Evolutionary conservation across 2,329 filamentous ascomycete species (phyloP).

Genomic region (Penicillium brasilianum): DNA sequence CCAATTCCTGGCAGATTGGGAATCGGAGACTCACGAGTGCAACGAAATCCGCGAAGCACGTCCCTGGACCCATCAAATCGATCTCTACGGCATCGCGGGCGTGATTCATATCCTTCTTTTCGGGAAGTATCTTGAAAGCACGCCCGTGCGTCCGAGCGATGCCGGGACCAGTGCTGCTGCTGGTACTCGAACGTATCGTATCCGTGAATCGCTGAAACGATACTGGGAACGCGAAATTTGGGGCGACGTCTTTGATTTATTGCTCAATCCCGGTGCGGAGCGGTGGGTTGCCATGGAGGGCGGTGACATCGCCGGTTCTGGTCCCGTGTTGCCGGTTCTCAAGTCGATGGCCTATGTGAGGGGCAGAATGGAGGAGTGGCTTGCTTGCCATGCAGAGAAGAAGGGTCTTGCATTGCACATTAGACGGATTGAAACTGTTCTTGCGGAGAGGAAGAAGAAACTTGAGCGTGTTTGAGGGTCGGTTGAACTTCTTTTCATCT

Average conservation of each 20-base stretch:
- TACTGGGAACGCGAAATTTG: conserved; percentile 98
- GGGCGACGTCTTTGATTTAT: conserved; percentile 77
- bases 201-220: conserved; percentile 83
- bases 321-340: conserved; percentile 70
- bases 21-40: conserved; percentile 84
- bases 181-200: conserved; percentile 67
- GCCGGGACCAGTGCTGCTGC: conserved; percentile 17
- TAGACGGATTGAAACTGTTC: conserved; percentile 68
- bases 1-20: conserved; percentile 95
- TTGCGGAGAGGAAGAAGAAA: conserved; percentile 61
- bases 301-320: conserved; percentile 40
- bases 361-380: conserved; percentile 81
- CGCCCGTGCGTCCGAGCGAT: conserved; percentile 40
- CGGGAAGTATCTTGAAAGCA: conserved; percentile 90
- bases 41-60: conserved; percentile 92
- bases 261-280: conserved; percentile 74
- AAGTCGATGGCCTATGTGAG: conserved; percentile 71
- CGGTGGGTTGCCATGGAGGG: conserved; percentile 59
- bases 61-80: conserved; percentile 97
- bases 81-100: conserved; percentile 91
- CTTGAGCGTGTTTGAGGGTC: conserved; percentile 31
- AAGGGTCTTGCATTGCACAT: conserved; percentile 66
- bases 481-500: neutral
- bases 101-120: conserved; percentile 89
- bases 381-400: conserved; percentile 80